Evolutionary conservation across 2,329 filamentous ascomycete species (phyloP).

Genomic region (Neopestalotiopsis sp.): DNA sequence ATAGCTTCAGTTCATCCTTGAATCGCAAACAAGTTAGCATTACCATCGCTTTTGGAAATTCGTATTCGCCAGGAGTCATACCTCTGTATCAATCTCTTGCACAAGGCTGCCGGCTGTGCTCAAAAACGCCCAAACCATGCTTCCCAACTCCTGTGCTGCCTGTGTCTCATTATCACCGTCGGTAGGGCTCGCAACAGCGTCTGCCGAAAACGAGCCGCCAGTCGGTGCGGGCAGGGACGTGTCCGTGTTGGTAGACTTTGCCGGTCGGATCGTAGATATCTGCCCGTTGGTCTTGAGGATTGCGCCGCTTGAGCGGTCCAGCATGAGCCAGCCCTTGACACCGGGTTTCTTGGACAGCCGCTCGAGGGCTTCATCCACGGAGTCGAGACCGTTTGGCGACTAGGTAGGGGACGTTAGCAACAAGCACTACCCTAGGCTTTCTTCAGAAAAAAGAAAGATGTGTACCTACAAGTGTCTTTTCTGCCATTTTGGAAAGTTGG

Average conservation of each 20-base stretch:
- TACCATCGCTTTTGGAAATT: no score
- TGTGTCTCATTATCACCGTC: slow-evolving; percentile 56
- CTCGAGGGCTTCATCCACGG: slow-evolving; percentile 67
- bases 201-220: slow-evolving; percentile 49
- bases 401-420: slow-evolving; percentile 13
- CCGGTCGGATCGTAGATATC: slow-evolving; percentile 60
- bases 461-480: slow-evolving; percentile 32
- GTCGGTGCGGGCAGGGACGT: slow-evolving; percentile 31
- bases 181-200: slow-evolving; percentile 41
- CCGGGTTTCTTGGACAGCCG: slow-evolving; percentile 78
- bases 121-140: slow-evolving; percentile 78
- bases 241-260: slow-evolving; percentile 39
- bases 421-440: not conserved
- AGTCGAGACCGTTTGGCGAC: slow-evolving; percentile 58
- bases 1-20: slow-evolving; percentile 76
- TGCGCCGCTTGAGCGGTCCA: slow-evolving; percentile 73
- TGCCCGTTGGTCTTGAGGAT: slow-evolving; percentile 79
- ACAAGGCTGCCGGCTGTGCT: slow-evolving; percentile 71
- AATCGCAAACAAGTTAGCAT: slow-evolving; percentile 11
- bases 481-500: slow-evolving; percentile 27
- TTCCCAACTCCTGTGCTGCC: slow-evolving; percentile 74
- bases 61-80: slow-evolving; percentile 35
- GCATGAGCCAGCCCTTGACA: slow-evolving; percentile 77
- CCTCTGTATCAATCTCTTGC: slow-evolving; percentile 74
- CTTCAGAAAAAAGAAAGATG: not conserved